A percentile compares a stretch with the other conserved stretches of the same genome.
These are phyloP conservation scores for Candida sanyaensis DNA, from an alignment of 1,139 yeast species.

Conservation along the genomic window DNA sequence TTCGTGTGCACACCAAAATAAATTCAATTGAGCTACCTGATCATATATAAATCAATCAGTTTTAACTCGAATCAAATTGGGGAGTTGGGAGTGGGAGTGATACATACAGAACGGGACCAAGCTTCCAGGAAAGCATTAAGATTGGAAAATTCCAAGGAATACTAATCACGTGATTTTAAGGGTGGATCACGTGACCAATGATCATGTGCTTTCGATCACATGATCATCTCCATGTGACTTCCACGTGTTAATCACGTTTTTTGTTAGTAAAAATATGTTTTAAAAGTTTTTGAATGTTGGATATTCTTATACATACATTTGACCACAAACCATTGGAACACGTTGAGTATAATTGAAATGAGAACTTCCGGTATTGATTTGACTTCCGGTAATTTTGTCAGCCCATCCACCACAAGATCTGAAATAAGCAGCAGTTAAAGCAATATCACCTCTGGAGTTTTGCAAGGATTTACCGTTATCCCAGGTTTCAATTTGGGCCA, in stretches of 20 bases:
- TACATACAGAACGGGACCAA: conserved; percentile 67
- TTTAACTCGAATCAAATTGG: no score
- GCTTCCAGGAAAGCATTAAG: conserved; percentile 86
- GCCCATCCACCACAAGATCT: conserved; percentile 85
- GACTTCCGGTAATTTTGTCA: conserved; percentile 72
- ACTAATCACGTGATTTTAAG: neutral
- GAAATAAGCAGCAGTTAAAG: conserved; percentile 60
- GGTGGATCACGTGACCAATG: neutral
- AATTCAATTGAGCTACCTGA: no score
- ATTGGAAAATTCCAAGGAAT: conserved; percentile 92
- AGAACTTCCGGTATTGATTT: conserved; percentile 60
- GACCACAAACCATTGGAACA: conserved; percentile 80
- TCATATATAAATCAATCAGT: neutral
- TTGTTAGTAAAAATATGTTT: neutral
- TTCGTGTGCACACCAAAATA: no score
- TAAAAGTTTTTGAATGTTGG: neutral
- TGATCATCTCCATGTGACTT: no score
- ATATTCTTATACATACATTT: conserved; percentile 33
- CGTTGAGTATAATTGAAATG: conserved; percentile 60
- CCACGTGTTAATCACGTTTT: neutral
- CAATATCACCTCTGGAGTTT: conserved; percentile 57
- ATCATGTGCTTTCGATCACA: no score
- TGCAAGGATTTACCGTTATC: conserved; percentile 79
- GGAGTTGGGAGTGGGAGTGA: no score
- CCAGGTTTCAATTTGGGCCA: conserved; percentile 71